Conservation (phyloP, 805 yeast genomes). For the Saccharomycopsis olivae region DNA sequence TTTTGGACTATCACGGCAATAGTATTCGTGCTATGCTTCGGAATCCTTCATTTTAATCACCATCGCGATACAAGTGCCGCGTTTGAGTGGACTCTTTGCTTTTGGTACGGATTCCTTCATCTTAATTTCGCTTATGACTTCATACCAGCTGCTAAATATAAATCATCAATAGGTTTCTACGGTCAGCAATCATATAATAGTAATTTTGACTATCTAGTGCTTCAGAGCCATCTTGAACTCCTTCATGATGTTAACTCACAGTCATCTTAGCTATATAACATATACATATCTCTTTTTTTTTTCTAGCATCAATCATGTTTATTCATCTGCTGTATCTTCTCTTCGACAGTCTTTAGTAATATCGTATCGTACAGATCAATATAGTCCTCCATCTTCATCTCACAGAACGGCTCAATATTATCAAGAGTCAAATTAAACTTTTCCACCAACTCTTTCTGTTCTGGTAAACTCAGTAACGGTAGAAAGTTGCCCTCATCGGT, state of each 20-base stretch:
- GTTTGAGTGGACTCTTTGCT: slow-evolving; percentile 84
- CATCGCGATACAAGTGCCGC: slow-evolving; percentile 38
- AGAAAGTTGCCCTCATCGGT: too few relatives aligned
- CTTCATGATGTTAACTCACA: too few relatives aligned
- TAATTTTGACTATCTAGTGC: slow-evolving; percentile 1
- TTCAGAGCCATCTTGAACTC: too few relatives aligned
- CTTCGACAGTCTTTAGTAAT: neutral
- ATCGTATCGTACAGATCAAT: neutral
- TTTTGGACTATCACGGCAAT: slow-evolving; percentile 61
- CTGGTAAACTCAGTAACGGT: too few relatives aligned
- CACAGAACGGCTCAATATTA: too few relatives aligned
- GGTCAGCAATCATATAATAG: slow-evolving; percentile 1
- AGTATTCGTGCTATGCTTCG: slow-evolving; percentile 60
- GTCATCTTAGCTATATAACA: too few relatives aligned
- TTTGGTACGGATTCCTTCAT: slow-evolving; percentile 67
- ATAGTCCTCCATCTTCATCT: neutral
- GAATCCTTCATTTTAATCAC: slow-evolving; percentile 27
- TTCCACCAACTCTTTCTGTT: too few relatives aligned
- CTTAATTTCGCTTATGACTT: slow-evolving; percentile 52
- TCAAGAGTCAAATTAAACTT: too few relatives aligned
- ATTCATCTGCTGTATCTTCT: neutral
- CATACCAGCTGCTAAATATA: slow-evolving; percentile 1
- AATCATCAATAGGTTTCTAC: slow-evolving; percentile 3
- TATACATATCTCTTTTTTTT: too few relatives aligned
- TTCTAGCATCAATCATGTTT: neutral